Percentiles rank a stretch among this genome's conserved stretches.
These are phyloP conservation scores for Cyamopsis tetragonoloba DNA, from an alignment of 306 rosid genomes.

Conservation along the genomic window DNA sequence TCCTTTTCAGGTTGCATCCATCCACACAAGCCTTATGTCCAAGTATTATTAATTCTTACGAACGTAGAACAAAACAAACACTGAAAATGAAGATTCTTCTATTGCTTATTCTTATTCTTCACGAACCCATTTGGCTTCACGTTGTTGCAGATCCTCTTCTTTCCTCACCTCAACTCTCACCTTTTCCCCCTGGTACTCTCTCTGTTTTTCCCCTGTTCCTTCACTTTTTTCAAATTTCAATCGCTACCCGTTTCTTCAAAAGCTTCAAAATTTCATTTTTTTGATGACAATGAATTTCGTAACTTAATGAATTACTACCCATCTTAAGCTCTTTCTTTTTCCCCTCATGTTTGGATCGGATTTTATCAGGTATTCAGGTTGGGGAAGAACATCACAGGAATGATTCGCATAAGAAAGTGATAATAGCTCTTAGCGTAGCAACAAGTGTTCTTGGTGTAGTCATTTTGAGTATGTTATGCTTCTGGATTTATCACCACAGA, in stretches of 20 bases:
- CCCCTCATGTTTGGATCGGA: background rate
- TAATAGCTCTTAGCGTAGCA: conserved; percentile 39
- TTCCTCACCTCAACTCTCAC: conserved; percentile 38
- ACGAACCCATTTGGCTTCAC: conserved; percentile 32
- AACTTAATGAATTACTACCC: too few relatives aligned
- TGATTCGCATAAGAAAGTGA: conserved; percentile 45
- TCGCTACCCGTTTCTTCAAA: background rate
- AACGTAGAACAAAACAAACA: conserved; percentile 1
- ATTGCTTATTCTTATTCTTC: conserved; percentile 25
- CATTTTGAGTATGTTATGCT: conserved; percentile 33
- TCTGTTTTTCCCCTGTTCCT: background rate
- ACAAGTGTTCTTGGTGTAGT: conserved; percentile 32
- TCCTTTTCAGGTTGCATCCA: background rate
- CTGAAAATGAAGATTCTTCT: conserved; percentile 44
- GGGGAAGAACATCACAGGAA: conserved; percentile 36
- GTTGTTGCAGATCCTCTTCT: conserved; percentile 30
- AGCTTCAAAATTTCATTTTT: too few relatives aligned
- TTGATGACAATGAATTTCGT: too few relatives aligned
- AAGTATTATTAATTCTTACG: conserved; percentile 14
- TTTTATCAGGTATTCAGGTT: conserved; percentile 38
- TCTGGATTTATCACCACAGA: conserved; percentile 51
- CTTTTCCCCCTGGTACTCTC: conserved; percentile 53
- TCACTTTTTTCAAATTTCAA: background rate
- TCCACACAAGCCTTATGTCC: conserved; percentile 9
- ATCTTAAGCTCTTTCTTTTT: background rate